Evolutionary conservation across 2,329 filamentous ascomycete genomes (phyloP).

Genomic region (Thelonectria olida): DNA sequence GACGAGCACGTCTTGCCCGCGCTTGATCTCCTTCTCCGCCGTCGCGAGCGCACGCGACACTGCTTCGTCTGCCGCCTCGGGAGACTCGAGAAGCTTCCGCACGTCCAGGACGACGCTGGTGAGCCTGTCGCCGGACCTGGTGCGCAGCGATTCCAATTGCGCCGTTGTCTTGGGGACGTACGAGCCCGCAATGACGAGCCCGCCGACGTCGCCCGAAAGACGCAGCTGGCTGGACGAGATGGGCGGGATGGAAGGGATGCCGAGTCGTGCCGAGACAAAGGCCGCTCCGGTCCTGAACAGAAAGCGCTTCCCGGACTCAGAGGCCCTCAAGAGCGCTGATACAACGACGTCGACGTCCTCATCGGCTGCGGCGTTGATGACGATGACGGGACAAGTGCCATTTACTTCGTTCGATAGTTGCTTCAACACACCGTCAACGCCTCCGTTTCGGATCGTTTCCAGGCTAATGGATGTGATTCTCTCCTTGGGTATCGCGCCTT

Average conservation of each 20-base stretch:
- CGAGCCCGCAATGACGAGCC: constrained; percentile 64
- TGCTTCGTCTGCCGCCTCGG: constrained; percentile 41
- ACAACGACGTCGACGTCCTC: constrained; percentile 66
- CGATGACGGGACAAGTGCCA: constrained; percentile 47
- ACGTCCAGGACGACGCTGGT: constrained; percentile 59
- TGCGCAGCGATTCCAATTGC: constrained; percentile 56
- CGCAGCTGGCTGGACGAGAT: constrained; percentile 56
- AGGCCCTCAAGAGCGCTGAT: constrained; percentile 53
- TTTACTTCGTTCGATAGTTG: constrained; percentile 49
- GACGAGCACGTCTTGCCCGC: constrained; percentile 62
- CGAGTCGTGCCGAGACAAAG: constrained; percentile 58
- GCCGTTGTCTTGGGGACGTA: constrained; percentile 69
- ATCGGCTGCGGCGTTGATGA: constrained; percentile 63
- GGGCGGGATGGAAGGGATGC: constrained; percentile 60
- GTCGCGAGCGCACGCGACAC: constrained; percentile 42
- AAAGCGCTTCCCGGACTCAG: constrained; percentile 45
- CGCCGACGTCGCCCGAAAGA: constrained; percentile 51
- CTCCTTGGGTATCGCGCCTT: constrained; percentile 49
- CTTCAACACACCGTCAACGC: constrained; percentile 51
- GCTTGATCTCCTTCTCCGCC: constrained; percentile 50
- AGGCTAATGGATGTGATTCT: constrained; percentile 55
- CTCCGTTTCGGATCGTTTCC: constrained; percentile 57
- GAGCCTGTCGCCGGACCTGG: constrained; percentile 50
- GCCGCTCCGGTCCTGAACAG: constrained; percentile 53
- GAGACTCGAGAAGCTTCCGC: constrained; percentile 53